Conservation (phyloP, 768 basidiomycete genomes). For the Amanita rubescens region DNA sequence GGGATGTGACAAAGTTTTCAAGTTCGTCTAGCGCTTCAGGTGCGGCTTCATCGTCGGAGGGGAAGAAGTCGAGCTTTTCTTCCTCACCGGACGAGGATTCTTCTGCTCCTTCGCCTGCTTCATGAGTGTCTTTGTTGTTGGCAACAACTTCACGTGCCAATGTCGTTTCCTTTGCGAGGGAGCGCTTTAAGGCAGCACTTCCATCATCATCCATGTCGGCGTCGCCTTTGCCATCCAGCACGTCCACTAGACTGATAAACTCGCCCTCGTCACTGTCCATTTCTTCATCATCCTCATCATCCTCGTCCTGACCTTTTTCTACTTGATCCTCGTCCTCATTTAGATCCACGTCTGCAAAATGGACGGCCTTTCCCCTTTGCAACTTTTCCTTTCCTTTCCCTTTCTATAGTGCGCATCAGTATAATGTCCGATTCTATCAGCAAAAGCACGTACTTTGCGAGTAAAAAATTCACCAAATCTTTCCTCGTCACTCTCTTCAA, state of each 20-base stretch:
- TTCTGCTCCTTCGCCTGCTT: constrained; percentile 30
- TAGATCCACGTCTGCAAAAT: constrained; percentile 54
- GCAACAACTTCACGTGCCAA: constrained; percentile 23
- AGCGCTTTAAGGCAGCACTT: constrained; percentile 13
- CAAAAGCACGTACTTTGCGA: constrained; percentile 24
- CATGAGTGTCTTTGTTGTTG: constrained; percentile 24
- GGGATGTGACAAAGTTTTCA: constrained; percentile 59
- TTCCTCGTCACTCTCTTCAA: constrained; percentile 80
- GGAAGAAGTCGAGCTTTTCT: constrained; percentile 36
- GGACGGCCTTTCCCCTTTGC: constrained; percentile 25
- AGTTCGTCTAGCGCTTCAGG: constrained; percentile 63
- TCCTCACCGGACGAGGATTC: constrained; percentile 36
- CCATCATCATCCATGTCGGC: constrained; percentile 34
- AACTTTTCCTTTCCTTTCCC: constrained; percentile 22
- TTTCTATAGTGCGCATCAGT: constrained; percentile 16
- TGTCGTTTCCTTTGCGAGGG: background rate
- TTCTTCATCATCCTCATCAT: constrained; percentile 36
- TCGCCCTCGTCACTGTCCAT: constrained; percentile 45
- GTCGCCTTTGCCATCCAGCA: constrained; percentile 57
- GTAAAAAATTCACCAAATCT: constrained; percentile 60
- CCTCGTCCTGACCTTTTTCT: constrained; percentile 30
- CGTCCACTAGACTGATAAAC: constrained; percentile 58
- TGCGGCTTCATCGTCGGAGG: constrained; percentile 44
- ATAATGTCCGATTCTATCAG: background rate
- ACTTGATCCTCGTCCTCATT: constrained; percentile 46